phyloP scores from a whole-genome alignment of 2,329 filamentous ascomycete genomes.

The Talaromyces sp. region DNA sequence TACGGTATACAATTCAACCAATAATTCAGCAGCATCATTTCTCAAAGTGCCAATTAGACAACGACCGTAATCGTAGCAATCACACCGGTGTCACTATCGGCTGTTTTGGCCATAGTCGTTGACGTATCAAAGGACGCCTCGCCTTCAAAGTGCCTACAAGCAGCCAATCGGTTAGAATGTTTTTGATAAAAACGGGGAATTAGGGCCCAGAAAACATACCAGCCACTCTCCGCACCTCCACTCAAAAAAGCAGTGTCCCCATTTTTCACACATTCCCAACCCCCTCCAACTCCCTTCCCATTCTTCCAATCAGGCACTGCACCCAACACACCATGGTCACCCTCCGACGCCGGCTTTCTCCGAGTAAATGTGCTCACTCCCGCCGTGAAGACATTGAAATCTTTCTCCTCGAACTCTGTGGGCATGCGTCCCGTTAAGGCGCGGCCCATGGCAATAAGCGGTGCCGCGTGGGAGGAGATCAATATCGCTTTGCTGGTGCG shows the following conservation, averaged over 20 bases:
- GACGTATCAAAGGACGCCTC: neutral
- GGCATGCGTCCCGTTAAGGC: slow-evolving; percentile 77
- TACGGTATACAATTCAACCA: neutral
- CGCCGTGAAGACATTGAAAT: slow-evolving; percentile 83
- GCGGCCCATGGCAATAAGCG: slow-evolving; percentile 80
- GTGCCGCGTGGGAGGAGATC: slow-evolving; percentile 85
- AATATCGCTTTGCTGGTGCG: slow-evolving; percentile 61
- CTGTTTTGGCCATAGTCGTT: neutral
- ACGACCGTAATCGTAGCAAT: neutral
- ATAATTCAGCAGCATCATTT: neutral
- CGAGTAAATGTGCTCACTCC: slow-evolving; percentile 69
- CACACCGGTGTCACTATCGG: neutral
- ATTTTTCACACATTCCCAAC: slow-evolving; percentile 77
- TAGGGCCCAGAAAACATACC: slow-evolving; percentile 51
- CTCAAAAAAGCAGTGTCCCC: slow-evolving; percentile 81
- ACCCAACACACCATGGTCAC: neutral
- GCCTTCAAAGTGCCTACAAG: neutral
- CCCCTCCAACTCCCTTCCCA: slow-evolving; percentile 65
- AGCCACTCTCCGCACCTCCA: slow-evolving; percentile 80
- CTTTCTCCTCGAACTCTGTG: slow-evolving; percentile 66
- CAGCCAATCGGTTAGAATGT: neutral
- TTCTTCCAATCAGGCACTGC: slow-evolving; percentile 54
- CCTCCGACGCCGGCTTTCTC: slow-evolving; percentile 30
- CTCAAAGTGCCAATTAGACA: neutral
- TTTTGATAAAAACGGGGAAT: neutral